phyloP scores from a whole-genome alignment of 257 asterid species.

The Plantago ovata region DNA sequence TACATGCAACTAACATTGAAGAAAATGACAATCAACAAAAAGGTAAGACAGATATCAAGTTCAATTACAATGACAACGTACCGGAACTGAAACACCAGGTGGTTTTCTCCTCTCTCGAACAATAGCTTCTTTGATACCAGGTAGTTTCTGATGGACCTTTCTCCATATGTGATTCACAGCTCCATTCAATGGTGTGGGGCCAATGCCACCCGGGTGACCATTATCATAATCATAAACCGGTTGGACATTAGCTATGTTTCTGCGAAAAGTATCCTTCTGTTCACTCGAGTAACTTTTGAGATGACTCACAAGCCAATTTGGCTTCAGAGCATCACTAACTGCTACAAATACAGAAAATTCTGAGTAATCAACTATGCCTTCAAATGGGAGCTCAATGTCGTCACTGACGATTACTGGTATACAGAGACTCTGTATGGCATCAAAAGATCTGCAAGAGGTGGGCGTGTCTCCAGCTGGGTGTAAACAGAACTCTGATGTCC shows the following conservation, averaged over 20 bases:
- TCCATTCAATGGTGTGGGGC: conserved; percentile 57
- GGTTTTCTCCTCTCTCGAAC: conserved; percentile 85
- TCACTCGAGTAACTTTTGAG: conserved; percentile 52
- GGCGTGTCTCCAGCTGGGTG: conserved; percentile 99
- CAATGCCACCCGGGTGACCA: conserved; percentile 62
- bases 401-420: conserved; percentile 89
- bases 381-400: conserved; percentile 87
- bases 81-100: conserved; percentile 60
- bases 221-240: conserved; percentile 61
- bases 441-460: conserved; percentile 88
- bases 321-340: conserved; percentile 68
- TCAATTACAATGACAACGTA: conserved; percentile 85
- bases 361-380: conserved; percentile 80
- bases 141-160: conserved; percentile 74
- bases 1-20: background rate
- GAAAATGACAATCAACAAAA: background rate
- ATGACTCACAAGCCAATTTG: conserved; percentile 72
- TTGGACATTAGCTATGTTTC: conserved; percentile 58
- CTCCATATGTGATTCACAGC: conserved; percentile 84
- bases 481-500: conserved; percentile 86
- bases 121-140: conserved; percentile 69
- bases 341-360: conserved; percentile 70
- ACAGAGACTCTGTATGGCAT: conserved; percentile 91
- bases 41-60: background rate
- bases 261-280: conserved; percentile 54